Evolutionary conservation across 352 stramenopile genomes (phyloP), one percentile per base, ranked within the genome.

Genomic region (Globisporangium takayamanum): DNA sequence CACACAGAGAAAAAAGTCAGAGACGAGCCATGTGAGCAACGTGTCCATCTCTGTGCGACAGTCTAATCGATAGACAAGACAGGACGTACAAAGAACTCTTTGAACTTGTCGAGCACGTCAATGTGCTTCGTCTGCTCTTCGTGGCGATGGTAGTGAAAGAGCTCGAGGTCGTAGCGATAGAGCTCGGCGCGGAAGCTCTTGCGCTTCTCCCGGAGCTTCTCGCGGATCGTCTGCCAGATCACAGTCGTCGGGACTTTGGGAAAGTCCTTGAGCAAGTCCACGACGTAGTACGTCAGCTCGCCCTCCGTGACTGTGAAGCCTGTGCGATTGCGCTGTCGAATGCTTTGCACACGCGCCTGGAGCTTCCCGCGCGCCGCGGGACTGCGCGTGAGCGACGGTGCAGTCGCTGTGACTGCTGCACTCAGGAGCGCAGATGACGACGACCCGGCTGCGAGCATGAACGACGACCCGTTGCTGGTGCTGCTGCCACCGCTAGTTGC

Each of bases 71-170:
- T 22, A 22, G 22, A 22, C 22, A 1, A 2, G 39, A 22, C 10
- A 2, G 15, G 30, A 69, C 72, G 62, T 73, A 88, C 78, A 47
- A 88, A 86, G 55, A 88, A 88, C 36, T 86, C 75, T 36, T 74
- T 72, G 53, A 86, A 88, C 56, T 86, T 88, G 53, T 85, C 76
- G 33, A 80, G 68, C 48, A 88, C 76, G 36, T 79, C 58, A 41
- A 88, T 66, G 46, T 78, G 73, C 33, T 69, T 62, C 33, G 72
- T 64, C 41, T 88, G 73, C 20, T 71, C 63, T 47, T 83, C 64
- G 57, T 88, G 78, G 50, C 78, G 64, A 16, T 84, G 66, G 56
- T 70, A 88, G 26, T 83, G 76, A 57, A 63, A 68, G 36, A 71
- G 72, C 50, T 84, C 78, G 48, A 88, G 63, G 30, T 81, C 73